phyloP scores from a whole-genome alignment of 2,329 filamentous ascomycete species.

The Pseudohalonectria lignicola region DNA sequence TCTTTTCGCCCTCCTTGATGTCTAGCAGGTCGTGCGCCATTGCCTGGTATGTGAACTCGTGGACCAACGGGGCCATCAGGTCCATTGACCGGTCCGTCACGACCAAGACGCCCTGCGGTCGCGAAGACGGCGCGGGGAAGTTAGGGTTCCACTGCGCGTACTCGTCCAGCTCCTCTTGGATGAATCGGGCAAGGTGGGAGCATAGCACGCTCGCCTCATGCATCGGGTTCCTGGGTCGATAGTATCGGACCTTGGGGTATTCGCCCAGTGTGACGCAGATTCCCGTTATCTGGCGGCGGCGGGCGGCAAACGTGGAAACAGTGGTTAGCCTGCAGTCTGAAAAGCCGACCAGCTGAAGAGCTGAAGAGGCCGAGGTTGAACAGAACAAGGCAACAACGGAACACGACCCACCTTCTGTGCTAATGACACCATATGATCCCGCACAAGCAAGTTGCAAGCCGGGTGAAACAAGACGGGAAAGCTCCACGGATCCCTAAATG shows the following conservation, averaged over 20 bases:
- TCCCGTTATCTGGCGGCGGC: conserved; percentile 55
- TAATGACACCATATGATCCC: conserved; percentile 70
- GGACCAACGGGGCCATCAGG: conserved; percentile 72
- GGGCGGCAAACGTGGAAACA: background rate
- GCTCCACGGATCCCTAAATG: conserved; percentile 90
- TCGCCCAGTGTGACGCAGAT: conserved; percentile 89
- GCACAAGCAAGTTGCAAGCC: conserved; percentile 73
- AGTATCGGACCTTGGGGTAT: conserved; percentile 88
- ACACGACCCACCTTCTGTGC: conserved; percentile 64
- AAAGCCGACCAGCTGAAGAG: no score
- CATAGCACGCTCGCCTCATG: conserved; percentile 87
- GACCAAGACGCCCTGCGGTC: conserved; percentile 73
- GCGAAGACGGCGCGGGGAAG: conserved; percentile 68
- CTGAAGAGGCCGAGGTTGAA: no score
- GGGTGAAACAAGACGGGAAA: conserved; percentile 91
- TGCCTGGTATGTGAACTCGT: conserved; percentile 97
- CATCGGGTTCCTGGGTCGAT: conserved; percentile 58
- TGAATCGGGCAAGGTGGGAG: conserved; percentile 77
- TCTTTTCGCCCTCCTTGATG: conserved; percentile 79
- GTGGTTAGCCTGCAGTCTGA: no score
- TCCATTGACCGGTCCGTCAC: conserved; percentile 94
- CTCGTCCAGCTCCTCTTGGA: conserved; percentile 82
- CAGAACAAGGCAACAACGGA: no score
- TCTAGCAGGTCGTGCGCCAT: conserved; percentile 93
- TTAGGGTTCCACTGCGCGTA: conserved; percentile 77